phyloP scores from a whole-genome alignment of 257 asterid genomes.

The Petunia secreta region DNA sequence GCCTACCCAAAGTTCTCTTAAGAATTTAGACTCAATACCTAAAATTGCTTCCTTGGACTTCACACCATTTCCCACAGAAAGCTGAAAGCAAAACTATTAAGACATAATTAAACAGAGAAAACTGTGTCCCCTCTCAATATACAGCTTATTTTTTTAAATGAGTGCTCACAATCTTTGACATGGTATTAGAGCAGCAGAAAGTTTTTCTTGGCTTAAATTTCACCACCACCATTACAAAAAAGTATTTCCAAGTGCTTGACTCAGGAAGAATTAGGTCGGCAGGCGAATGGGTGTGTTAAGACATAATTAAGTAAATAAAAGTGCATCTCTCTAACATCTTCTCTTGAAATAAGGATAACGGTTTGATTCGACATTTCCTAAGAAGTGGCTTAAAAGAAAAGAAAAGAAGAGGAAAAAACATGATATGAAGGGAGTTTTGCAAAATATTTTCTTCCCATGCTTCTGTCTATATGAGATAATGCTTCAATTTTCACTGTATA shows the following conservation, averaged over 20 bases:
- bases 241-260: neutral
- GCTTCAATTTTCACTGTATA: neutral
- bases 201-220: neutral
- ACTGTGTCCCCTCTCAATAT: neutral
- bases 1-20: neutral
- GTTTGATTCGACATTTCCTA: too few species aligned
- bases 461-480: neutral
- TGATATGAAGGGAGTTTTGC: neutral
- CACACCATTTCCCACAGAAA: constrained; percentile 3
- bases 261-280: neutral
- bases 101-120: neutral
- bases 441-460: neutral
- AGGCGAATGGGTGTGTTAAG: neutral
- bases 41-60: constrained; percentile 10
- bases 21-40: neutral
- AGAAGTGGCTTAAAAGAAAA: neutral
- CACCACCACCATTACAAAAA: neutral
- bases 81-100: neutral
- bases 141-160: neutral
- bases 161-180: neutral
- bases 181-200: neutral
- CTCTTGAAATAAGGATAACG: too few species aligned
- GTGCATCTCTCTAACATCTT: neutral
- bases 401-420: neutral
- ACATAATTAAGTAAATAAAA: neutral